Evolutionary conservation across 306 rosid species (phyloP), one percentile per base, ranked within the genome.

Genomic region (Crotalaria pallida): DNA sequence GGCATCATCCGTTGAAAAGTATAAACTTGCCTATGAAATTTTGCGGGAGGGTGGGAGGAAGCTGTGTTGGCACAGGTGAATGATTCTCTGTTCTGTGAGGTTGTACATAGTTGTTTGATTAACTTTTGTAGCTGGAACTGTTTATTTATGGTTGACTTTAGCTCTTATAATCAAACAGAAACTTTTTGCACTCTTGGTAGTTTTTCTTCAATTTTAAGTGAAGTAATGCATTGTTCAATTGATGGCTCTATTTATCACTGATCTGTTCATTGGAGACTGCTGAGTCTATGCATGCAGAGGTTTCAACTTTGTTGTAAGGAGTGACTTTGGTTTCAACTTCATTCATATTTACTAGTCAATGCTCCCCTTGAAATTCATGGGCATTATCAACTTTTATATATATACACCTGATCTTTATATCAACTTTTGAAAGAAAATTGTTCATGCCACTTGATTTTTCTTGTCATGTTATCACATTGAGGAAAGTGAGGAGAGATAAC

Each of bases 31-130:
- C 58, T 87, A 84, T 27, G 98, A 94, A 74, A 90, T 90, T 48
- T 82, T 94, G 91, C 82, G 85, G 18, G 98, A 94, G 77, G 96
- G 98, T 57, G 92, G 98, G 76, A 83, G 94, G 71, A 94, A 81
- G 72, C 89, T 94, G 12, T 84, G 96, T 69, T 86, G 96, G 96
- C 90, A 83, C 74, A 87, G 96, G 81, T 94, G 83, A 85, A 60
- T 49, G 51, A 38, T 48, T 27, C 9, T 18, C 43, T 59, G 44
- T 18, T 43, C 34, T 34, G 40, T 17, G 21, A 59, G 62, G 55
- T 55, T 67, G 82, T 83, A 72, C 79, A 70, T 69, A 69, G 38
- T 58, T 80, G 65, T 59, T 34, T 10, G 17, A 29, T 59, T 64
- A 72, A 29, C 34, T 67, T 85, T 76, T 80, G 83, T 65, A 74